phyloP scores from a whole-genome alignment of 2,329 filamentous ascomycete genomes.

The Claviceps purpurea region DNA sequence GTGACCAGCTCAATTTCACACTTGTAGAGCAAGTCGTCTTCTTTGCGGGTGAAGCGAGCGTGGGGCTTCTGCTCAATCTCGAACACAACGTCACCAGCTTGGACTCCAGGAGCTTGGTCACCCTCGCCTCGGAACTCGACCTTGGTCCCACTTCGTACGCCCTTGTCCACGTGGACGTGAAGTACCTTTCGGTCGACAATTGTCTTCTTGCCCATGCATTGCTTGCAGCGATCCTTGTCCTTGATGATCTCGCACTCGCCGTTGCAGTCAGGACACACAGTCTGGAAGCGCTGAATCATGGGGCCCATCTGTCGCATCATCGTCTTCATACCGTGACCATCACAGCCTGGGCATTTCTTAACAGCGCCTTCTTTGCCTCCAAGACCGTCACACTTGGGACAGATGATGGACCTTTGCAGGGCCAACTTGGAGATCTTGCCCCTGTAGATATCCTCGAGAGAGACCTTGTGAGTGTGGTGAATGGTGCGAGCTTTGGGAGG shows the following conservation, averaged over 20 bases:
- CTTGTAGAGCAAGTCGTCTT: conserved; percentile 90
- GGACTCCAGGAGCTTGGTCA: conserved; percentile 84
- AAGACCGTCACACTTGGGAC: conserved; percentile 82
- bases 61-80: conserved; percentile 99
- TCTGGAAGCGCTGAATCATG: conserved; percentile 99
- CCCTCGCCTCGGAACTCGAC: conserved; percentile 95
- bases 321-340: conserved; percentile 95
- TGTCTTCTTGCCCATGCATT: conserved; percentile 95
- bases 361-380: conserved; percentile 98
- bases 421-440: conserved; percentile 97
- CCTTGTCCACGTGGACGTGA: conserved; percentile 92
- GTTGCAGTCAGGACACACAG: conserved; percentile 94
- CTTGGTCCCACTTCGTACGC: conserved; percentile 87
- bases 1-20: conserved; percentile 93
- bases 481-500: conserved; percentile 87
- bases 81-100: conserved; percentile 93
- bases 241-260: conserved; percentile 95
- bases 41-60: conserved; percentile 83
- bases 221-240: conserved; percentile 96
- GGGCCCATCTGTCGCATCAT: conserved; percentile 99
- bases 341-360: conserved; percentile 79
- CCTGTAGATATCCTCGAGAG: conserved; percentile 92
- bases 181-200: conserved; percentile 94
- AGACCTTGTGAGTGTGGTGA: conserved; percentile 96
- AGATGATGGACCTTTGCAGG: conserved; percentile 94